Percentiles rank a stretch among this genome's conserved stretches.
phyloP scores from a whole-genome alignment of 2,329 filamentous ascomycete species.

The Scedosporium minutisporum region DNA sequence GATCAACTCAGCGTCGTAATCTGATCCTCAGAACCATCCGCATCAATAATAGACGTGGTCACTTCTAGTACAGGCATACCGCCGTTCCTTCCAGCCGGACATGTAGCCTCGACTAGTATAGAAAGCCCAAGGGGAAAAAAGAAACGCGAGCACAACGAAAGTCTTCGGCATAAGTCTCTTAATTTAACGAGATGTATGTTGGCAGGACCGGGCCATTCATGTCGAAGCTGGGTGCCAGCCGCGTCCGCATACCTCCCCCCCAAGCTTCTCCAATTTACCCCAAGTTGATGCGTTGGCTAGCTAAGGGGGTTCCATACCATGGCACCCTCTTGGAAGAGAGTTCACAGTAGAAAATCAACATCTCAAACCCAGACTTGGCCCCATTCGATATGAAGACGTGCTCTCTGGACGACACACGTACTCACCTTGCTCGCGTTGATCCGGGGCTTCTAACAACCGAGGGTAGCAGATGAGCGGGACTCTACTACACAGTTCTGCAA shows the following conservation, averaged over 20 bases:
- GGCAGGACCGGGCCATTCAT: neutral
- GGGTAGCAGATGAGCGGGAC: neutral
- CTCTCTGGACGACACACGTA: neutral
- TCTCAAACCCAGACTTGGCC: too few species aligned
- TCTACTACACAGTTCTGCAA: neutral
- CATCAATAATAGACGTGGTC: too few species aligned
- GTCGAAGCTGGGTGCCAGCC: neutral
- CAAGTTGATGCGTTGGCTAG: neutral
- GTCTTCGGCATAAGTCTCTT: neutral
- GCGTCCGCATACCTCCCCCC: neutral
- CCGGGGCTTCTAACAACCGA: neutral
- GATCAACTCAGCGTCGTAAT: too few species aligned
- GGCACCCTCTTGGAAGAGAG: neutral
- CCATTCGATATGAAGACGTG: neutral
- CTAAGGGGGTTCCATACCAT: neutral
- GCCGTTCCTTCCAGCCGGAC: too few species aligned
- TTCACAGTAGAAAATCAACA: neutral
- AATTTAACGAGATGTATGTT: neutral
- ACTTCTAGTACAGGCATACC: too few species aligned
- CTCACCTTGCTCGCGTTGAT: neutral
- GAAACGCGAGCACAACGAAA: neutral
- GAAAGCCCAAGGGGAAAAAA: neutral
- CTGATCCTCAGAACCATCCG: too few species aligned
- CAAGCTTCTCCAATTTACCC: constrained; percentile 1
- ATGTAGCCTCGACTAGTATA: neutral